Evolutionary conservation across 441 rosid genomes (phyloP), one percentile per base, ranked within the genome.

Genomic region (Euphorbia corollata): DNA sequence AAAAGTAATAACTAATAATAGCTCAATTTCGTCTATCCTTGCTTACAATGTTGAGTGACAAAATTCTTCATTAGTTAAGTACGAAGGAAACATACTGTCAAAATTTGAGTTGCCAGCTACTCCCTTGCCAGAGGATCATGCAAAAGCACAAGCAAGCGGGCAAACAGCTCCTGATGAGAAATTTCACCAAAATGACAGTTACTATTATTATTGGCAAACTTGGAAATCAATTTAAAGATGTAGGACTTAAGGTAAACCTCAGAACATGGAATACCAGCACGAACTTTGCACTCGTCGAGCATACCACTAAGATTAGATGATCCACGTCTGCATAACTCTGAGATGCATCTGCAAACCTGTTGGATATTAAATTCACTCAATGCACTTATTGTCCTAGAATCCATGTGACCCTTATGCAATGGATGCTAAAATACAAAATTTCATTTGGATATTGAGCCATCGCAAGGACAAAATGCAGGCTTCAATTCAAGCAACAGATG

Each of bases 271-370:
- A 90, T 79, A 83, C 88, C 98, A 75, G 76, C 77, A 70, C 94
- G 94, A 78, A 81, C 82, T 85, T 88, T 91, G 76, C 87, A 91
- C 78, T 94, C 99, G 64, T 75, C 79, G 48, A 94, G 78, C 89
- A 94, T 85, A 34, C 78, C 79, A 79, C 73, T 81, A 58, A 74
- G 79, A 78, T 79, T 71, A 63, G 86, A 79, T 74, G 81, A 76
- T 85, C 90, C 81, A 73, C 83, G 88, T 69, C 86, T 85, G 70
- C 85, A 89, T 74, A 94, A 74, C 81, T 94, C 99, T 56, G 98
- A 82, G 66, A 94, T 94, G 83, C 99, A 94, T 86, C 99, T 81
- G 80, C 99, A 94, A 69, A 94, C 94, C 99, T 94, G 85, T 78
- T 59, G 19, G 63, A 67, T 63, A 80, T 74, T 66, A 74, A 7